Evolutionary conservation across 1,284 basidiomycete species (phyloP), one percentile per base, ranked within the genome.

Genomic region (Moesziomyces parantarcticus): DNA sequence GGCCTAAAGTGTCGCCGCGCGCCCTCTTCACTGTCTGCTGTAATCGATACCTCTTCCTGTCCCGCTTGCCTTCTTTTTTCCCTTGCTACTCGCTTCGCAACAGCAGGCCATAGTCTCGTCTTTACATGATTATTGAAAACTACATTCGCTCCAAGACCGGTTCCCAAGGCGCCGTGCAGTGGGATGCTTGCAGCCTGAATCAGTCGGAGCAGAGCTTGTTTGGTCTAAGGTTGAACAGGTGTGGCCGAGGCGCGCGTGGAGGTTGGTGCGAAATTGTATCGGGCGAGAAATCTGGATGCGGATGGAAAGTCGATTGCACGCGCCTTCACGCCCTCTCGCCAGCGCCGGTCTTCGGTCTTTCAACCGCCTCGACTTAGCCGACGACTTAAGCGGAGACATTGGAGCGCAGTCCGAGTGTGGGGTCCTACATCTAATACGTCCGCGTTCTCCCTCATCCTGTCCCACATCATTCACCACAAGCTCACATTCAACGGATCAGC

Each of bases 261-360:
- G 36, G 36, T 39, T 39, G 16, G 14, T 39, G 14, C 18, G 29
- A 32, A 39, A 39, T 39, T 39, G 45, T 61, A 21, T 60, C 57
- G 63, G 39, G 44, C 63, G 63, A 57, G 49, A 66, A 51, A 51
- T 10, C n/a, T 50, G 16, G 20, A 18, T 9, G n/a, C 23, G 39
- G 43, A 14, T 34, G 44, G 40, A 42, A 26, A 36, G 40, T 42
- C 41, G 49, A 41, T 21, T 18, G 42, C 50, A 41, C n/a, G 34
- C 36, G 36, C 36, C 36, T 16, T 39, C 36, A 7, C 1, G 26
- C 36, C 36, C 36, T 39, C 36, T 16, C 1, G 26, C 47, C 47
- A 52, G 52, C 44, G 50, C 55, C 63, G 56, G 62, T 41, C 58
- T 43, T 41, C 50, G 50, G 50, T 52, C 58, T 61, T 68, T 68